Conservation (phyloP, 768 basidiomycete species). For the Amyloporia xantha region DNA sequence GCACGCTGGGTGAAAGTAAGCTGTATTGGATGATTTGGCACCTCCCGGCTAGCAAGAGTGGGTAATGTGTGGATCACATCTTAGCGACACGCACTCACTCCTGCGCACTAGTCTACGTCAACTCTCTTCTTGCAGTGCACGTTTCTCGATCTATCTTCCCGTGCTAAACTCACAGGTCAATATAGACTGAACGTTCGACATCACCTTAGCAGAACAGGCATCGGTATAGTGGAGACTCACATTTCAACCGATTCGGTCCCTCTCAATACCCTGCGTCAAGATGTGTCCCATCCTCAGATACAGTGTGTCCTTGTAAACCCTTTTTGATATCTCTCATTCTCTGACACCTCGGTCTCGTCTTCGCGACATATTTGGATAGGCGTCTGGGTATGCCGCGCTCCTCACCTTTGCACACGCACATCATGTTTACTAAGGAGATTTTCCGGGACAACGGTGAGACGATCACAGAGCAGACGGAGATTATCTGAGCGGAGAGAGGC, state of each 20-base stretch:
- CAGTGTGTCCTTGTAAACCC: no score
- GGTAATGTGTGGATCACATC: neutral
- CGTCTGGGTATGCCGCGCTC: no score
- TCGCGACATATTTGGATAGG: no score
- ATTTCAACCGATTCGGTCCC: neutral
- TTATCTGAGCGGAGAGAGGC: no score
- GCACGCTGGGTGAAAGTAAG: neutral
- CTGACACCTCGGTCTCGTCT: no score
- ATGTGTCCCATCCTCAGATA: neutral
- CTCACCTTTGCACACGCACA: neutral
- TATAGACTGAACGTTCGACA: constrained; percentile 1
- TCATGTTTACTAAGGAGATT: constrained; percentile 2
- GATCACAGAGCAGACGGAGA: no score
- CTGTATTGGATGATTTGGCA: constrained; percentile 2
- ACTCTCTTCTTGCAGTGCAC: constrained; percentile 4
- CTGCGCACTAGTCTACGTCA: constrained; percentile 1
- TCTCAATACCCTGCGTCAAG: neutral
- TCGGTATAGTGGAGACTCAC: neutral
- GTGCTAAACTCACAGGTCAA: neutral
- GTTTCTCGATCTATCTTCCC: neutral
- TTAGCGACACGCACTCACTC: no score
- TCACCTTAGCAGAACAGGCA: neutral
- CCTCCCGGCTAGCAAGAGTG: neutral
- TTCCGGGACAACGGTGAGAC: neutral
- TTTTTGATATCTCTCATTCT: no score